These are phyloP conservation scores for Ophiorrhiza pumila DNA, from an alignment of 257 asterid species.

Conservation along the genomic window DNA sequence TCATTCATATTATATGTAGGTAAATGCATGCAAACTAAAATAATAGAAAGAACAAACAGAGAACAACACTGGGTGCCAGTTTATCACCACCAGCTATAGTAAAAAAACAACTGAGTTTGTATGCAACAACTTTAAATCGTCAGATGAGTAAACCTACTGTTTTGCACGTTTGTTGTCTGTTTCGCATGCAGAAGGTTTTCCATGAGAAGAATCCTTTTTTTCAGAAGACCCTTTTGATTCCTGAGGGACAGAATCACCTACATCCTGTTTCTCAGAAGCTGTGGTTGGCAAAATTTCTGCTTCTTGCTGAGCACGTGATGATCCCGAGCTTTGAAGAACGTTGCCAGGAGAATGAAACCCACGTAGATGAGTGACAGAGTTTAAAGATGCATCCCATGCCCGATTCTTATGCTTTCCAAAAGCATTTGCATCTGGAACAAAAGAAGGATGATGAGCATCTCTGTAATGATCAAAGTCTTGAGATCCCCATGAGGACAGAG, in stretches of 20 bases:
- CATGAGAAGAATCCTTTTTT: conserved; percentile 53
- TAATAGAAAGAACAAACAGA: not conserved
- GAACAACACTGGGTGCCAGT: not conserved
- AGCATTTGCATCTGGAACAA: conserved; percentile 44
- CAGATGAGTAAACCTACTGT: conserved; percentile 60
- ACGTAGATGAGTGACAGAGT: conserved; percentile 41
- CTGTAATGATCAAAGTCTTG: conserved; percentile 56
- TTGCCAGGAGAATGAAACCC: conserved; percentile 50
- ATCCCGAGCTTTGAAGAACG: conserved; percentile 39
- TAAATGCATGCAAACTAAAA: conserved; percentile 1
- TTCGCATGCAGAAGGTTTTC: conserved; percentile 52
- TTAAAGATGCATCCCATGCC: conserved; percentile 53
- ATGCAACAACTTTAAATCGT: too few relatives aligned
- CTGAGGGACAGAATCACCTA: conserved; percentile 47
- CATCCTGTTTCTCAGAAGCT: conserved; percentile 48
- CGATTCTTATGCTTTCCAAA: conserved; percentile 47
- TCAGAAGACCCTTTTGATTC: conserved; percentile 51
- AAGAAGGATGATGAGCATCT: conserved; percentile 44
- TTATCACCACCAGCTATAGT: not conserved
- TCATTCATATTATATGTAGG: not conserved
- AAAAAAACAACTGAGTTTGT: not conserved
- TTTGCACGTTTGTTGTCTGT: conserved; percentile 88
- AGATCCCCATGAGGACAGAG: conserved; percentile 64
- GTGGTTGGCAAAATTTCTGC: conserved; percentile 48
- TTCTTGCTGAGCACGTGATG: conserved; percentile 44